These are phyloP conservation scores for Mimosa bimucronata DNA, from an alignment of 306 rosid species.

Conservation along the genomic window DNA sequence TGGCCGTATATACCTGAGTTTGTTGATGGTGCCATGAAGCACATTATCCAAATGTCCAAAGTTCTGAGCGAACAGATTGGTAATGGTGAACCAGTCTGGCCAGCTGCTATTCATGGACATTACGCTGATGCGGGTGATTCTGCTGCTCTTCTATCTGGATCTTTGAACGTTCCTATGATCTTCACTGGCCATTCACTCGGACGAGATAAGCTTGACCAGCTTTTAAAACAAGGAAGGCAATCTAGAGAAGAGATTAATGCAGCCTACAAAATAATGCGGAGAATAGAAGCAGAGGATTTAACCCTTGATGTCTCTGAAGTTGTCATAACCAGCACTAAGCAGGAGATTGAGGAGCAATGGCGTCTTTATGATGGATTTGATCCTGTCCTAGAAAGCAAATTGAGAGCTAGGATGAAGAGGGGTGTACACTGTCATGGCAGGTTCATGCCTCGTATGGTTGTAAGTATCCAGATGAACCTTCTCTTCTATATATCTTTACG, in stretches of 20 bases:
- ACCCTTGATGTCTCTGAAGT: constrained; percentile 92
- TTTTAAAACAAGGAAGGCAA: constrained; percentile 76
- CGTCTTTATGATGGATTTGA: constrained; percentile 96
- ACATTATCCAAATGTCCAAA: constrained; percentile 89
- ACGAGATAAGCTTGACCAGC: constrained; percentile 95
- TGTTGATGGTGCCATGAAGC: constrained; percentile 92
- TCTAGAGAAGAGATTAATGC: constrained; percentile 85
- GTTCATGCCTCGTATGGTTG: constrained; percentile 94
- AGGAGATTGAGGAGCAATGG: constrained; percentile 98
- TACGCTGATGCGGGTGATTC: constrained; percentile 99
- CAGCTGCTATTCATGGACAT: constrained; percentile 94
- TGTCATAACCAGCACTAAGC: constrained; percentile 89
- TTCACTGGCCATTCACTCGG: constrained; percentile 99
- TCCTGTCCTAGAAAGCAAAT: constrained; percentile 89
- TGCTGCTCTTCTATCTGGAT: constrained; percentile 88
- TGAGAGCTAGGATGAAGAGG: constrained; percentile 82
- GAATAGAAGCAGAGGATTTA: constrained; percentile 95
- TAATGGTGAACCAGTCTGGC: constrained; percentile 82
- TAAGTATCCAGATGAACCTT: constrained; percentile 45
- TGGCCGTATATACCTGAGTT: constrained; percentile 99
- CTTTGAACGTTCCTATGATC: constrained; percentile 92
- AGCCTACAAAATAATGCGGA: constrained; percentile 93
- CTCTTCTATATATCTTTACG: neutral
- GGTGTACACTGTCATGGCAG: constrained; percentile 99
- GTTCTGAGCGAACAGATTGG: constrained; percentile 89